Evolutionary conservation across 1,284 basidiomycete genomes (phyloP), one percentile per base, ranked within the genome.

Genomic region (Rhodotorula mucilaginosa): DNA sequence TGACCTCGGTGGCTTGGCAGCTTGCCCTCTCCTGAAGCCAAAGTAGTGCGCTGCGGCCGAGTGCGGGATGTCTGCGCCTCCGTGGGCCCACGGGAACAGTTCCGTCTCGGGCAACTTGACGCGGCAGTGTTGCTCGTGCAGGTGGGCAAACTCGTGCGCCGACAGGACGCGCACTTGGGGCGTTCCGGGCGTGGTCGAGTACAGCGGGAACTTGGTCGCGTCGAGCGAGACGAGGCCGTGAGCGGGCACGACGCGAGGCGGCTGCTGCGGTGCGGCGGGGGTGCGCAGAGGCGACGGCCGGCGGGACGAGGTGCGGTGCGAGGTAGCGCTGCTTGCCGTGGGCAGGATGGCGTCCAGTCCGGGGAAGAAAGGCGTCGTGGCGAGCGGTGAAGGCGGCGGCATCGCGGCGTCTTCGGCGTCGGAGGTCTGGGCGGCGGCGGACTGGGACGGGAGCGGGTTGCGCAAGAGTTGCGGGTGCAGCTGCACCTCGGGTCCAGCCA

Each of bases 51-150:
- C 90, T 82, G 92, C 91, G 0, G 87, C 86, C 39, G 86, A 81
- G 79, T 91, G 90, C 73, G 88, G 85, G 76, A 90, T 88, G 78
- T 93, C 91, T 79, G 95, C 75, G n/a, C 70, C 84, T 69, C 91
- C 88, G 80, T 92, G 88, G 65, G 91, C 81, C 84, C 94, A 91
- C 44, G 92, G 89, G 81, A 93, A 91, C 78, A 94, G 85, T 78
- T 89, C 85, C 61, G 84, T 83, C 83, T 92, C 91, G 1, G 89
- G 88, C 5, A 90, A 86, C 80, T 91, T 88, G 5, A 86, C 82
- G 69, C 86, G 84, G 72, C 87, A 82, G 76, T 90, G 86, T n/a
- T 83, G 80, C 74, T 86, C 84, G 69, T 90, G 88, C 69, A 92
- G 82, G 56, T 83, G 80, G 4, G 86, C 83, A 79, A 91, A 90